A percentile compares a stretch with the other conserved stretches of the same genome.
Evolutionary conservation across 805 yeast species (phyloP).

Genomic region (Metahyphopichia silvanorum): DNA sequence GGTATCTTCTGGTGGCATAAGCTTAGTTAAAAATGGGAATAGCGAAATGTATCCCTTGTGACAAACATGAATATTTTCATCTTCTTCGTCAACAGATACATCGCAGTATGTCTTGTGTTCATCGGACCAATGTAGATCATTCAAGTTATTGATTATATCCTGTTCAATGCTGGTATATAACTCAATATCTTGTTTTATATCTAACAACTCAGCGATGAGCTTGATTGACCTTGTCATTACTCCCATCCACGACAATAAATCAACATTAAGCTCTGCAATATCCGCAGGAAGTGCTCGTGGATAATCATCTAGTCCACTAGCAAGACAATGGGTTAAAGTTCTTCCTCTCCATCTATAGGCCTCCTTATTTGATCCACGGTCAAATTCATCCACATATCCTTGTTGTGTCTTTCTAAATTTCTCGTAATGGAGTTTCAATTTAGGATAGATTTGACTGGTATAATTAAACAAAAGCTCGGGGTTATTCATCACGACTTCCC

Average conservation of each 20-base stretch:
- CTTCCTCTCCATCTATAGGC: slow-evolving; percentile 94
- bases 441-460: slow-evolving; percentile 69
- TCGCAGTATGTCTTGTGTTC: slow-evolving; percentile 74
- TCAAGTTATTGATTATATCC: slow-evolving; percentile 61
- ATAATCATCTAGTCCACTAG: slow-evolving; percentile 94
- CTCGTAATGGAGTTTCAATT: slow-evolving; percentile 69
- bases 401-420: slow-evolving; percentile 82
- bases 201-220: slow-evolving; percentile 63
- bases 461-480: slow-evolving; percentile 59
- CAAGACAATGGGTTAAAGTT: slow-evolving; percentile 77
- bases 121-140: slow-evolving; percentile 77
- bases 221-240: slow-evolving; percentile 84
- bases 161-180: slow-evolving; percentile 51
- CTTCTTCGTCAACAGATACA: slow-evolving; percentile 69
- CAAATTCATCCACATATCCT: slow-evolving; percentile 73
- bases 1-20: slow-evolving; percentile 47
- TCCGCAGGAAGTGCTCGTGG: slow-evolving; percentile 84
- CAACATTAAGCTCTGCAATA: slow-evolving; percentile 87
- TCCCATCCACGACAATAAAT: slow-evolving; percentile 89
- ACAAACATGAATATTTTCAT: slow-evolving; percentile 66
- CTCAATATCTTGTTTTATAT: slow-evolving; percentile 54
- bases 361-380: slow-evolving; percentile 50
- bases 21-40: slow-evolving; percentile 77
- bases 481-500: slow-evolving; percentile 51
- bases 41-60: slow-evolving; percentile 85